phyloP scores from a whole-genome alignment of 345 rosid genomes.

The Salix exigua region DNA sequence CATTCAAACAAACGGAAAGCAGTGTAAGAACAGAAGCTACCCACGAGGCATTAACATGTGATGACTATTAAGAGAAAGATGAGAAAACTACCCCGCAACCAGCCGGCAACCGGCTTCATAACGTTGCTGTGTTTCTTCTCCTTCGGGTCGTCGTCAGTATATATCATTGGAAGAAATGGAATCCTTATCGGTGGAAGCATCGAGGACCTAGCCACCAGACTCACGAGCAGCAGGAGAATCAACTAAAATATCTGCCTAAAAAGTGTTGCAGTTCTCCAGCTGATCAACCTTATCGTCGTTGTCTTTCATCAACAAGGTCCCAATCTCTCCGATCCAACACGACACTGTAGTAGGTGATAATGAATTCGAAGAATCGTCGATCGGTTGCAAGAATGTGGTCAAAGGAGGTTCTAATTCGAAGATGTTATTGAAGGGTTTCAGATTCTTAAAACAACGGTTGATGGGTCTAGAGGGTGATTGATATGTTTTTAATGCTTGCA shows the following conservation, averaged over 20 bases:
- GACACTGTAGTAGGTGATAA: constrained; percentile 32
- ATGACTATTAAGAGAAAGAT: no score
- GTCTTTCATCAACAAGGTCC: constrained; percentile 48
- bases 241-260: constrained; percentile 41
- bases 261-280: constrained; percentile 22
- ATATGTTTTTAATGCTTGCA: no score
- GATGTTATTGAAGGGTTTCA: neutral
- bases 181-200: constrained; percentile 19
- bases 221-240: constrained; percentile 29
- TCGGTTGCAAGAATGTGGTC: neutral
- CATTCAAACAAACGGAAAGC: no score
- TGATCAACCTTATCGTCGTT: constrained; percentile 21
- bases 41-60: no score
- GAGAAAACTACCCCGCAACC: constrained; percentile 38
- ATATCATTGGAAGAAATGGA: constrained; percentile 9
- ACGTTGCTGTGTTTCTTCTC: neutral
- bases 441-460: no score
- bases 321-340: constrained; percentile 45
- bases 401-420: constrained; percentile 16
- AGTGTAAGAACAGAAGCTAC: no score
- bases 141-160: neutral
- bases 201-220: constrained; percentile 16
- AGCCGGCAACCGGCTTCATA: constrained; percentile 23
- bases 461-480: no score
- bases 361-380: constrained; percentile 5